Base-by-base conservation (phyloP, 257 asterid species). In the Solanum pinnatisectum region DNA sequence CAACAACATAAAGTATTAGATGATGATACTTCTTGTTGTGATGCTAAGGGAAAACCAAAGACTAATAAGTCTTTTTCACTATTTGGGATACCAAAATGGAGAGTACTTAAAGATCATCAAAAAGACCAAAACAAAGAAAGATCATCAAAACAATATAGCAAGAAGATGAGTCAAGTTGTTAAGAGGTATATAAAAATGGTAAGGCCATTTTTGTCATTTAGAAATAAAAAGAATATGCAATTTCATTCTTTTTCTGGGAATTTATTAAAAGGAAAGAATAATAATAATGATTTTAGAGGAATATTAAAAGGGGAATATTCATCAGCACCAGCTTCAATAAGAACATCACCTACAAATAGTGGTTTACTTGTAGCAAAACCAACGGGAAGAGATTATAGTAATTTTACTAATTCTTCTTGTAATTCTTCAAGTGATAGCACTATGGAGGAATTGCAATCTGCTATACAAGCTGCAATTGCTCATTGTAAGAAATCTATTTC, bases 371-470 rank as follows among this genome's bases (percentile, higher is more conserved):
- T 94, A 77, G 93, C 96, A 8, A 89, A 92, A 30, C 44, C 88
- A 18, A 73, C 49, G 35, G 27, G 81, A 92, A 39, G n/a, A 72
- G 42, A 42, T 78, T 78, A 3, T 42, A 8, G 63, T 42, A 78
- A 78, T 7, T 89, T 91, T 42, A 92, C 92, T 16, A 46, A 91
- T 46, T 9, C 49, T 42, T 40, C 30, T 30, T 1, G 30, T 1
- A 30, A 30, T 30, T 30, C 89, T 15, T 83, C 89, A 20, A 90
- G 90, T 89, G 98, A 96, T 37, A 92, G 97, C 87, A 92, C 98
- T 86, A 94, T 95, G 99, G 99, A 95, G 88, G 99, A 95, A 82
- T 81, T 96, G 86, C 98, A 96, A 87, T 95, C 98, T 83, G 99
- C 99, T 10, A 94, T 96, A 89, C 98, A 95, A 88, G 98, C 98